Conservation (phyloP, 2,329 filamentous ascomycete genomes). For the Dactylonectria macrodidyma region DNA sequence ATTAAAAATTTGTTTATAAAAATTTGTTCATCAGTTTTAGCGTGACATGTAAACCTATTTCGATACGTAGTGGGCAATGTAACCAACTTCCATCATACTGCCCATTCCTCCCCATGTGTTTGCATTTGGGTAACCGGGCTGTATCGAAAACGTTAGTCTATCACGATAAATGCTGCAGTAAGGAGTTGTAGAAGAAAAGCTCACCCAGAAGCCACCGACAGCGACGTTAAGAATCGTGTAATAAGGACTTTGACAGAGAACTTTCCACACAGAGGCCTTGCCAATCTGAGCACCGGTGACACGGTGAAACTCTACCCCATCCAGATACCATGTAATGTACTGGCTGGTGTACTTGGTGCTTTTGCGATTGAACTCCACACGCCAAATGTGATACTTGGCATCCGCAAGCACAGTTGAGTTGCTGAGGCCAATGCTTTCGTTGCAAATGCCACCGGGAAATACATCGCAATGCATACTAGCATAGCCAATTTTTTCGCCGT, state of each 20-base stretch:
- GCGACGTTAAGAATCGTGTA: constrained; percentile 70
- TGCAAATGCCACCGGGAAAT: constrained; percentile 63
- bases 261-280: constrained; percentile 62
- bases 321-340: constrained; percentile 65
- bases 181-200: constrained; percentile 45
- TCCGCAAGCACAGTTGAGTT: constrained; percentile 54
- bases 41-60: not conserved
- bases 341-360: constrained; percentile 62
- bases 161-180: not conserved
- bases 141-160: constrained; percentile 8
- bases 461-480: constrained; percentile 68
- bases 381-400: constrained; percentile 64
- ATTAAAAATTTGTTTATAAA: too few relatives aligned
- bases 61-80: constrained; percentile 56
- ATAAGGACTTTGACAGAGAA: constrained; percentile 64
- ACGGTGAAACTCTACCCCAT: constrained; percentile 60
- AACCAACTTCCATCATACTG: constrained; percentile 63
- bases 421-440: constrained; percentile 63
- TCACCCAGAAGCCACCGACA: constrained; percentile 68
- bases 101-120: constrained; percentile 60
- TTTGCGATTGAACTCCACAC: constrained; percentile 65
- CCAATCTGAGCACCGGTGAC: constrained; percentile 62
- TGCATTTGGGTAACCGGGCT: constrained; percentile 65
- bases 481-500: constrained; percentile 62
- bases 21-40: not conserved